Evolutionary conservation across 495 filamentous ascomycete genomes (phyloP).

Genomic region (Aspergillus nidulans): DNA sequence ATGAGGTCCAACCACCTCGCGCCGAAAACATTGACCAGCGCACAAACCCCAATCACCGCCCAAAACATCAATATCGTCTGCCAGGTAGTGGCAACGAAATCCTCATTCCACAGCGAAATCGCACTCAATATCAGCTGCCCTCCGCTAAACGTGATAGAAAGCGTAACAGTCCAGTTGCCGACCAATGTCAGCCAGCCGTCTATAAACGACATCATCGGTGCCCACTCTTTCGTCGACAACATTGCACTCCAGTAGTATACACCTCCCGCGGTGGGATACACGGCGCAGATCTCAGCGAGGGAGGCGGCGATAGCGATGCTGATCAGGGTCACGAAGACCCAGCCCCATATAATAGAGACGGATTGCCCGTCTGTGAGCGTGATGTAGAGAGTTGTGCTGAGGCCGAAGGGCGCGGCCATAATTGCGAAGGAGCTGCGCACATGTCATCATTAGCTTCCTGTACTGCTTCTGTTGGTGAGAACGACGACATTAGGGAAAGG

Average conservation of each 20-base stretch:
- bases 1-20: slow-evolving; percentile 57
- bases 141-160: slow-evolving; percentile 48
- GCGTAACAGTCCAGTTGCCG: slow-evolving; percentile 60
- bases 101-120: slow-evolving; percentile 57
- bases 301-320: slow-evolving; percentile 68
- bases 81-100: slow-evolving; percentile 57
- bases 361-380: slow-evolving; percentile 61
- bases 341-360: slow-evolving; percentile 65
- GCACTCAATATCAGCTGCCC: slow-evolving; percentile 58
- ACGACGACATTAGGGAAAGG: neutral
- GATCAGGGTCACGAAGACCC: slow-evolving; percentile 65
- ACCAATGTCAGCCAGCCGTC: slow-evolving; percentile 73
- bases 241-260: slow-evolving; percentile 77
- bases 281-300: slow-evolving; percentile 71
- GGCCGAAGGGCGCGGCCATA: slow-evolving; percentile 61
- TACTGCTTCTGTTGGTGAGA: neutral
- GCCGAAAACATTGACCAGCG: slow-evolving; percentile 54
- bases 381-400: slow-evolving; percentile 67
- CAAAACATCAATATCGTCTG: slow-evolving; percentile 64
- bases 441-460: neutral
- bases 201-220: slow-evolving; percentile 61
- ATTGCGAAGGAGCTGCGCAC: slow-evolving; percentile 45
- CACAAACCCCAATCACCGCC: slow-evolving; percentile 57
- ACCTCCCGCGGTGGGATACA: slow-evolving; percentile 65
- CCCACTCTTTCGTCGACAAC: slow-evolving; percentile 51